Evolutionary conservation across 179 eudicot genomes (phyloP).

Genomic region (Amaranthus tricolor): DNA sequence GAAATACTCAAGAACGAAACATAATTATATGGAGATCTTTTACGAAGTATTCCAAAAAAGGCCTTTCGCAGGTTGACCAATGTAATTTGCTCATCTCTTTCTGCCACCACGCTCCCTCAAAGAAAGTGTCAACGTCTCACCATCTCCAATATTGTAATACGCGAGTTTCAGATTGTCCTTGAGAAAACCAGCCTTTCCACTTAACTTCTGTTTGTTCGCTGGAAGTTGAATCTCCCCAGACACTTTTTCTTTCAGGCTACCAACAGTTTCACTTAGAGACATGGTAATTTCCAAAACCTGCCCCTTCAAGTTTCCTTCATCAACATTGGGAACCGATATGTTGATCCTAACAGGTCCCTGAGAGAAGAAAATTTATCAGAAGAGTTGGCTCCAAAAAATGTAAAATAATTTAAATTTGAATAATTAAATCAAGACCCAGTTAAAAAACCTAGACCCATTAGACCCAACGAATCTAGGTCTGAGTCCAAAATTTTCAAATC

Average conservation of each 20-base stretch:
- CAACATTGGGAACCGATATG: conserved; percentile 79
- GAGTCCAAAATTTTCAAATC: too few species aligned
- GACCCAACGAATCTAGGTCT: too few species aligned
- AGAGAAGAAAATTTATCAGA: conserved; percentile 20
- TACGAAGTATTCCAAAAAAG: conserved; percentile 29
- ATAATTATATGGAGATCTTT: conserved; percentile 15
- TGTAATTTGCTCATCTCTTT: conserved; percentile 43
- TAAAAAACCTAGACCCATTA: too few species aligned
- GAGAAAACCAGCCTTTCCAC: conserved; percentile 96
- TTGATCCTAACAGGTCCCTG: conserved; percentile 82
- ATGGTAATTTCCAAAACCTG: conserved; percentile 81
- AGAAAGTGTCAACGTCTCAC: conserved; percentile 75
- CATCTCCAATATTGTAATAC: conserved; percentile 69
- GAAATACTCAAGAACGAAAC: conserved; percentile 24
- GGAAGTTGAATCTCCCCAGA: conserved; percentile 97
- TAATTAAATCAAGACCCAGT: too few species aligned
- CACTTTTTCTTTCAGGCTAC: conserved; percentile 85
- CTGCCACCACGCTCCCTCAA: conserved; percentile 97
- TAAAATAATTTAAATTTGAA: too few species aligned
- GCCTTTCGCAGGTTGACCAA: conserved; percentile 22
- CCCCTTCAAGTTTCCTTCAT: conserved; percentile 94
- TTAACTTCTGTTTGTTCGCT: conserved; percentile 88
- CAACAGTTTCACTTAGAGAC: conserved; percentile 77
- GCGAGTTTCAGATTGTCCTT: conserved; percentile 95
- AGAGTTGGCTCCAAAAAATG: not conserved